Evolutionary conservation across 1,284 basidiomycete genomes (phyloP), one percentile per base, ranked within the genome.

Genomic region (Puccinia novopanici): DNA sequence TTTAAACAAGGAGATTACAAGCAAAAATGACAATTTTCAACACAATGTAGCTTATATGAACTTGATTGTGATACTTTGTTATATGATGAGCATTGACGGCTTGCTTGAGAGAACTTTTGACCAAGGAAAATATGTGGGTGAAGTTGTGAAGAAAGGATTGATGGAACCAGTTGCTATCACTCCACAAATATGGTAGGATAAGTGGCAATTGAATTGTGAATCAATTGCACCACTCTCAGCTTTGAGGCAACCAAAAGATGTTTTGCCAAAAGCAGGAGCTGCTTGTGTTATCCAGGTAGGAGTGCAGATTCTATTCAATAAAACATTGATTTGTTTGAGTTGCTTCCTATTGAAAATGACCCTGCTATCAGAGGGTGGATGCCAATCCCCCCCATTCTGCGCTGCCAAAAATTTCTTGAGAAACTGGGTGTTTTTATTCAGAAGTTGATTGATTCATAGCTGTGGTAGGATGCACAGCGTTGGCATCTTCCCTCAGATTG

Each of bases 181-280:
- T 70, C 75, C 75, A 77, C 22, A 52, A 68, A 0, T 50, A n/a
- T 24, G 61, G 42, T 13, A 77, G 30, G 52, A 77, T 77, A n/a
- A n/a, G n/a, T n/a, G 13, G 75, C 55, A 48, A 77, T 52, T 3
- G 68, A 34, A 27, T 55, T 77, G 19, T 63, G 27, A n/a, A n/a
- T n/a, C n/a, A n/a, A n/a, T n/a, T n/a, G n/a, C n/a, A n/a, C 65
- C 75, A 77, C 30, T 77, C 52, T 77, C 65, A 24, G 75, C 75
- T 30, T 77, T 77, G 10, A 77, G 40, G 45, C 37, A 24, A 1
- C 61, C 48, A 70, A 37, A 75, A 8, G 37, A 63, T 22, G 57
- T 48, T 52, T 77, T 77, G 3, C 75, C 75, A 40, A 77, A 45
- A 17, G 40, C 50, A 15, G 65, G 75, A 34, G 50, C 54, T 34